Evolutionary conservation across 768 basidiomycete genomes (phyloP).

Genomic region (Peribolospora kevripleyi): DNA sequence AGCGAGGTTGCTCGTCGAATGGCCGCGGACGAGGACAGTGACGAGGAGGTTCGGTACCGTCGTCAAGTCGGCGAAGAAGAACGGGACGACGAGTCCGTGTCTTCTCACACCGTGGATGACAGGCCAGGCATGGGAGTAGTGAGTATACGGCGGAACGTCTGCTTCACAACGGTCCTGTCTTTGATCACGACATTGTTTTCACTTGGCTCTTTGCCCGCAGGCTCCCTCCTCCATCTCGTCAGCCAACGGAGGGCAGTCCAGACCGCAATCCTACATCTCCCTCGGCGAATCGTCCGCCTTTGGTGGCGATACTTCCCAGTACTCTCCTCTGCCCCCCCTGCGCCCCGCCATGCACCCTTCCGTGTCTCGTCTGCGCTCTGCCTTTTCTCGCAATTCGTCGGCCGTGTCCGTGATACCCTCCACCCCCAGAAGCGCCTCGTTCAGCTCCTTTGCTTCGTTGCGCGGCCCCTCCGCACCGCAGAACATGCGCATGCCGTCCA

Average conservation of each 20-base stretch:
- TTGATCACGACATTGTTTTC: background rate
- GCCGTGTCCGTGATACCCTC: conserved; percentile 23
- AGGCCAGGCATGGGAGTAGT: no score
- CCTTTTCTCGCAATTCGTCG: conserved; percentile 21
- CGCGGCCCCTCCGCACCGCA: conserved; percentile 39
- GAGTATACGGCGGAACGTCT: conserved; percentile 10
- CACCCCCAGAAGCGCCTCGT: conserved; percentile 29
- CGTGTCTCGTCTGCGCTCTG: conserved; percentile 29
- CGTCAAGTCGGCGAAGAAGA: conserved; percentile 15
- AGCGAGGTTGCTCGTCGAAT: conserved; percentile 27
- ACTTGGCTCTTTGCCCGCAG: background rate
- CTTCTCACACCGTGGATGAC: no score
- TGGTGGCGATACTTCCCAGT: background rate
- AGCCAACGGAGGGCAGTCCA: conserved; percentile 2
- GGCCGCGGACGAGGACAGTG: conserved; percentile 18
- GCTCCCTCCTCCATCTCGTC: background rate
- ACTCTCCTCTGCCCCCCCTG: conserved; percentile 3
- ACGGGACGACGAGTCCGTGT: no score
- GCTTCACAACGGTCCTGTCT: conserved; percentile 4
- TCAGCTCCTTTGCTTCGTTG: conserved; percentile 47
- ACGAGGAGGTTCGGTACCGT: conserved; percentile 28
- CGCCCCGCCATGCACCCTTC: conserved; percentile 18
- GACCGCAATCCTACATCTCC: conserved; percentile 10
- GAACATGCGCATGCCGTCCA: conserved; percentile 19
- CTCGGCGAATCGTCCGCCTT: conserved; percentile 4